Evolutionary conservation across 306 rosid species (phyloP), one percentile per base, ranked within the genome.

Genomic region (Vicia faba): DNA sequence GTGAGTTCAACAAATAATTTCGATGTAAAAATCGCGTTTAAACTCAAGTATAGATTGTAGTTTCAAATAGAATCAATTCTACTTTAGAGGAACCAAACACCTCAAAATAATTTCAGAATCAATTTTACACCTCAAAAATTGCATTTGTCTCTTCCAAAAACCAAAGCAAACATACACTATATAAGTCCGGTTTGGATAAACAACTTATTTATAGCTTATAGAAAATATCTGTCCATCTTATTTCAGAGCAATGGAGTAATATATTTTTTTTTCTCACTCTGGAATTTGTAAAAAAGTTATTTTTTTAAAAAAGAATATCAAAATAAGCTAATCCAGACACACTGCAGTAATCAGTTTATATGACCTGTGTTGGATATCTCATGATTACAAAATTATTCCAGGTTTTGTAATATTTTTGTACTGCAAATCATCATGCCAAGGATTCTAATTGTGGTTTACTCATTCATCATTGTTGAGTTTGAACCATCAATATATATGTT

Each of bases 381-480:
- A 41, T 43, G 20, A 26, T 62, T 62, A 63, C 51, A 29, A 41
- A 41, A 9, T n/a, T 54, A 41, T 75, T 38, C 61, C 29, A 33
- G 25, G 41, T 49, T 18, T 74, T 75, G 68, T 36, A 18, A 41
- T 10, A 5, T 62, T 66, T 63, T 72, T 61, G 51, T 77, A 9
- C 18, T 19, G 43, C 50, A 51, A 56, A 46, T 51, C 38, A 39
- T 29, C 23, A 2, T 77, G 64, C 64, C 60, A 49, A 35, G 69
- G 73, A 71, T 58, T 71, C 46, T 29, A 29, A 28, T 57, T 76
- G 20, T 41, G 57, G 40, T 55, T 75, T 54, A 62, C 71, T 55
- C 56, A n/a, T n/a, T n/a, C n/a, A n/a, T n/a, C n/a, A 10, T 49
- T 64, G 39, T 49, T 71, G 73, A 77, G 46, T 77, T 66, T 40